Base-by-base conservation (phyloP, 1,284 basidiomycete genomes). In the Ustilago esculenta region DNA sequence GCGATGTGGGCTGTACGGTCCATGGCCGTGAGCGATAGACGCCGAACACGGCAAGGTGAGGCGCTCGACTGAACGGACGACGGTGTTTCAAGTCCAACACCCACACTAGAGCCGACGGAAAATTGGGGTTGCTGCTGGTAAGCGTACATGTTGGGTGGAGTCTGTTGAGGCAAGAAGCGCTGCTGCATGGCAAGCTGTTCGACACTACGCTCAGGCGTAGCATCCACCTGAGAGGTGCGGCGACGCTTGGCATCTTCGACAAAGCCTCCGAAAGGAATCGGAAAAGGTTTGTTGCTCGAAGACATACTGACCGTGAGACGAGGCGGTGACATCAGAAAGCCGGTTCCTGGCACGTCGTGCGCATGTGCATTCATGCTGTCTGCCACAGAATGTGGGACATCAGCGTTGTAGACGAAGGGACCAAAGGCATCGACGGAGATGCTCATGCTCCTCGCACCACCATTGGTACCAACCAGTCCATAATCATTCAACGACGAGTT, bases 301-400 rank as follows among this genome's bases (percentile, higher is more conserved):
- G 67, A 68, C 54, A 75, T 59, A 51, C 71, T 76, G 43, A 77
- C 73, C 2, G 74, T 77, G 23, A 76, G 58, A 24, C 75, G 66
- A 10, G 75, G 75, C 2, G 75, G 75, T n/a, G 75, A 77, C 55
- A 77, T 72, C 37, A 77, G 73, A 48, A 68, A 76, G 15, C 73
- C 74, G 33, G 55, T 53, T 48, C 56, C 57, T 24, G 70, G 46
- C 25, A 52, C 24, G 46, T 53, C 45, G 3, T 53, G 61, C 25
- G 41, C 21, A 20, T 29, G 27, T 17, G 50, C 21, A 34, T 46
- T 46, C 27, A 37, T 42, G 36, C 42, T 40, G 15, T 49, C 45
- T 0, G 52, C 20, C 39, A 48, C 33, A 42, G 55, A 45, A 1
- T 72, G 54, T 30, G 55, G 24, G 21, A 39, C 46, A 3, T 24